Percentiles rank a stretch among this genome's conserved stretches.
These are phyloP conservation scores for Colletotrichum plurivorum DNA, from an alignment of 2,329 filamentous ascomycete species.

Conservation along the genomic window DNA sequence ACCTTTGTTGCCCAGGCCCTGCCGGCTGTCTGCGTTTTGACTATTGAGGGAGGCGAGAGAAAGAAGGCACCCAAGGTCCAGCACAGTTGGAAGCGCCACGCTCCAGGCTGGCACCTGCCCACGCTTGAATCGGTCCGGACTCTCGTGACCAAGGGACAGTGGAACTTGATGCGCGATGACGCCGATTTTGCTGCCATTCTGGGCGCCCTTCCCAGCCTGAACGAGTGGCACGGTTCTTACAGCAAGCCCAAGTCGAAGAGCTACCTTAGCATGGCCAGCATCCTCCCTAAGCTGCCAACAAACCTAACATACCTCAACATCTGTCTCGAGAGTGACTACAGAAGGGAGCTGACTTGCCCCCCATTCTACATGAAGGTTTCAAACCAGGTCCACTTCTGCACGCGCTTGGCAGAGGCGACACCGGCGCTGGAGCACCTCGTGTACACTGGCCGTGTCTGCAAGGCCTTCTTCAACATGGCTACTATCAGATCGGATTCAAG, in stretches of 20 bases:
- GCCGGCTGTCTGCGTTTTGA: slow-evolving; percentile 75
- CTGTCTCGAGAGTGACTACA: slow-evolving; percentile 80
- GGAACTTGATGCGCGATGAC: slow-evolving; percentile 79
- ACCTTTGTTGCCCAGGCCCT: slow-evolving; percentile 72
- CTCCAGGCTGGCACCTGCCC: slow-evolving; percentile 55
- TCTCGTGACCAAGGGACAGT: slow-evolving; percentile 81
- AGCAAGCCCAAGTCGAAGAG: slow-evolving; percentile 82
- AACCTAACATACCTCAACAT: slow-evolving; percentile 75
- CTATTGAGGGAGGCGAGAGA: slow-evolving; percentile 82
- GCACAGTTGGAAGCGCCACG: slow-evolving; percentile 43
- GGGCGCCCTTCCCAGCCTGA: slow-evolving; percentile 75
- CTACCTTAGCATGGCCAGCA: slow-evolving; percentile 77
- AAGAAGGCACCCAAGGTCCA: slow-evolving; percentile 80
- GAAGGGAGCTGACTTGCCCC: slow-evolving; percentile 73
- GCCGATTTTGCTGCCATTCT: slow-evolving; percentile 74
- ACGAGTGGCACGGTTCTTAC: slow-evolving; percentile 74
- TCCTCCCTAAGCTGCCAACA: slow-evolving; percentile 70
- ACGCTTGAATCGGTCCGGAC: slow-evolving; percentile 72
- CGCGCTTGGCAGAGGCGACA: slow-evolving; percentile 68
- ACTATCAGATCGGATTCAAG: slow-evolving; percentile 64
- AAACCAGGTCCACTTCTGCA: slow-evolving; percentile 74
- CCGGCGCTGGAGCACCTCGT: slow-evolving; percentile 76
- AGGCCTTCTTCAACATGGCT: slow-evolving; percentile 75
- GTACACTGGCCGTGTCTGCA: slow-evolving; percentile 81
- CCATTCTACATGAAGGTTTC: slow-evolving; percentile 73